Base-by-base conservation (phyloP, 2,329 filamentous ascomycete species). In the Neonectria ditissima region DNA sequence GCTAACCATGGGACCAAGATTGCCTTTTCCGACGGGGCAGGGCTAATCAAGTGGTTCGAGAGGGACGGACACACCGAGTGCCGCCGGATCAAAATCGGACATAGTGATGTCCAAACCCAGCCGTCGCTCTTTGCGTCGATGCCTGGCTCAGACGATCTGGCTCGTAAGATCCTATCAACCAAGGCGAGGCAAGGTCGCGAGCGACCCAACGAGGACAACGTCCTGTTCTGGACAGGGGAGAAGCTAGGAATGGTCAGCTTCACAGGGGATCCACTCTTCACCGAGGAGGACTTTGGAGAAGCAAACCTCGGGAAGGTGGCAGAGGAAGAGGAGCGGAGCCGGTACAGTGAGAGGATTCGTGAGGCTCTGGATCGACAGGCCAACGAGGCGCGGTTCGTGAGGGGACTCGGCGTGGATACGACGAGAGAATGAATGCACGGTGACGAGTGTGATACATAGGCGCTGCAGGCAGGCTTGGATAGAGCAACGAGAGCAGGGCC, bases 151-250 rank as follows among this genome's bases (percentile, higher is more conserved):
- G 91, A 88, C 56, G 93, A 96, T 69, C 90, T 96, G 63, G 93
- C 91, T 5, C 87, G 93, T 69, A 97, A 97, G 75, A 87, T 97
- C 45, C 70, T 95, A 2, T 90, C 92, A 3, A 90, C 87, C 3
- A 77, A 80, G 55, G 81, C 82, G 4, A 51, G 74, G 67, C 61
- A 62, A 26, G 78, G 65, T 45, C 65, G 72, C n/a, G 67, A 73
- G 37, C 65, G 73, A 34, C 71, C 75, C 11, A 88, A 87, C 68
- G 76, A 87, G 53, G 89, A 93, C 72, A 91, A 95, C 70, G 78
- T 97, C 13, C 77, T 97, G 4, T 83, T 97, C 50, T 97, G 94
- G 94, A 97, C 94, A 0, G 94, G 93, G 18, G 93, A 97, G 62
- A 90, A 89, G 67, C 81, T 97, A 50, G 94, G 93, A 0, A 82